Conservation (phyloP, 1,284 basidiomycete species). For the Cryptococcus jaspeensis region DNA sequence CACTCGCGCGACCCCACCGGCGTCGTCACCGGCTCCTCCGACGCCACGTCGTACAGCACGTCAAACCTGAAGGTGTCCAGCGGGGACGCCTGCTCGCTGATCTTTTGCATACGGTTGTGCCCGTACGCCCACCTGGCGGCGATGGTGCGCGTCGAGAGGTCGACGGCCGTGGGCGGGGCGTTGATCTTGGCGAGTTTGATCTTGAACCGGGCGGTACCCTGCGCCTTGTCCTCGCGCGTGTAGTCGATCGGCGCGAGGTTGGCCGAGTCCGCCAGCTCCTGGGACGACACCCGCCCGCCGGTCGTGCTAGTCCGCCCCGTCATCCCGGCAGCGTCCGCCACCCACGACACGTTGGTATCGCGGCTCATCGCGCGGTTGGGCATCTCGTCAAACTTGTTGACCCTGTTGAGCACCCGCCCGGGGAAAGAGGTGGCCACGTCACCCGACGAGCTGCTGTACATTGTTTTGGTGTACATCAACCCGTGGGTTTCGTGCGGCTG, state of each 20-base stretch:
- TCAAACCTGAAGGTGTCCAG: slow-evolving; percentile 41
- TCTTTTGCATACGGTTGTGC: too few relatives aligned
- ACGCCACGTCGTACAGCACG: slow-evolving; percentile 21
- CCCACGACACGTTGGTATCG: slow-evolving; percentile 21
- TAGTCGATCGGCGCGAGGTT: slow-evolving; percentile 28
- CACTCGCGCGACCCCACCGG: slow-evolving; percentile 22
- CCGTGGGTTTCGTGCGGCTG: slow-evolving; percentile 38
- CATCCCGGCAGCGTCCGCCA: slow-evolving; percentile 45
- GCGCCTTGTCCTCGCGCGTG: slow-evolving; percentile 20
- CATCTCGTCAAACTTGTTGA: slow-evolving; percentile 7
- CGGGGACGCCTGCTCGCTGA: slow-evolving; percentile 15
- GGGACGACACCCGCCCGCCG: slow-evolving; percentile 3
- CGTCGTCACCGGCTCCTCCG: slow-evolving; percentile 1
- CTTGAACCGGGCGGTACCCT: slow-evolving; percentile 34
- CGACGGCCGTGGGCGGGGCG: slow-evolving; percentile 29
- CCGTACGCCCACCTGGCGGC: neutral
- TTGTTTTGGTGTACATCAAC: slow-evolving; percentile 31
- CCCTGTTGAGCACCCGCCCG: slow-evolving; percentile 26
- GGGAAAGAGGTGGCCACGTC: slow-evolving; percentile 5
- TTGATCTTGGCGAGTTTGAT: slow-evolving; percentile 28
- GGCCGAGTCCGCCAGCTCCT: neutral
- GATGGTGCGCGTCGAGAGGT: too few relatives aligned
- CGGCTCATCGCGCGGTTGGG: neutral
- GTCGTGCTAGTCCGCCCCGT: slow-evolving; percentile 26
- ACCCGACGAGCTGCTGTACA: slow-evolving; percentile 7